Evolutionary conservation across 2,329 filamentous ascomycete genomes (phyloP).

Genomic region (Akanthomyces muscarius): DNA sequence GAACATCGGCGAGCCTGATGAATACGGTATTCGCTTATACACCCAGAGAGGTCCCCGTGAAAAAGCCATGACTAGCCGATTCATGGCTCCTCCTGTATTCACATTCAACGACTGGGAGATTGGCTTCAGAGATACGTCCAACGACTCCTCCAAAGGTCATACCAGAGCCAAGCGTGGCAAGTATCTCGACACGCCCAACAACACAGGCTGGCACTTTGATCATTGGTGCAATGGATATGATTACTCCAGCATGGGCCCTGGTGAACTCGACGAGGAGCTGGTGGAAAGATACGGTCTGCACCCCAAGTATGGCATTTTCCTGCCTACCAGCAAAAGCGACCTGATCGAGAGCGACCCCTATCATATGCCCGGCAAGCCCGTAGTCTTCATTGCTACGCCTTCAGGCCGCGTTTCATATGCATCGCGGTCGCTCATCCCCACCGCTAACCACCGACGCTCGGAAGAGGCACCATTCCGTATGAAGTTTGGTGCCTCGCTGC

Average conservation of each 20-base stretch:
- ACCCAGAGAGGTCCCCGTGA: slow-evolving; percentile 38
- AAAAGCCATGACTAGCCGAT: slow-evolving; percentile 48
- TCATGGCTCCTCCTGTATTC: slow-evolving; percentile 45
- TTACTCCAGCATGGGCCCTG: slow-evolving; percentile 43
- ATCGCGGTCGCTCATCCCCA: slow-evolving; percentile 41
- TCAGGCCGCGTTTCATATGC: slow-evolving; percentile 46
- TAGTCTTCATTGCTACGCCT: slow-evolving; percentile 46
- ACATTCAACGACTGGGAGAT: slow-evolving; percentile 52
- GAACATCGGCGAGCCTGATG: slow-evolving; percentile 45
- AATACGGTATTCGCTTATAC: slow-evolving; percentile 47
- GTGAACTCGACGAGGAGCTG: slow-evolving; percentile 48
- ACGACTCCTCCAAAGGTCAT: slow-evolving; percentile 51
- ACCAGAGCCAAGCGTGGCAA: slow-evolving; percentile 50
- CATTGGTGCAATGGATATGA: slow-evolving; percentile 52
- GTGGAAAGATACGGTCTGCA: slow-evolving; percentile 49
- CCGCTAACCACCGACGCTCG: slow-evolving; percentile 32
- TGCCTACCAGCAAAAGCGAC: slow-evolving; percentile 45
- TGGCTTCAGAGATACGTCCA: slow-evolving; percentile 56
- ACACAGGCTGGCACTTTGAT: slow-evolving; percentile 51
- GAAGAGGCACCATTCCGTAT: slow-evolving; percentile 32
- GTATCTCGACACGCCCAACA: slow-evolving; percentile 51
- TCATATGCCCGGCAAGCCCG: slow-evolving; percentile 43
- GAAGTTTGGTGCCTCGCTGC: slow-evolving; percentile 33
- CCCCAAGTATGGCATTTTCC: slow-evolving; percentile 50
- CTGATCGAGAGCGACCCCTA: slow-evolving; percentile 37